Conservation (phyloP, 805 yeast genomes). For the Candida xyloterini region DNA sequence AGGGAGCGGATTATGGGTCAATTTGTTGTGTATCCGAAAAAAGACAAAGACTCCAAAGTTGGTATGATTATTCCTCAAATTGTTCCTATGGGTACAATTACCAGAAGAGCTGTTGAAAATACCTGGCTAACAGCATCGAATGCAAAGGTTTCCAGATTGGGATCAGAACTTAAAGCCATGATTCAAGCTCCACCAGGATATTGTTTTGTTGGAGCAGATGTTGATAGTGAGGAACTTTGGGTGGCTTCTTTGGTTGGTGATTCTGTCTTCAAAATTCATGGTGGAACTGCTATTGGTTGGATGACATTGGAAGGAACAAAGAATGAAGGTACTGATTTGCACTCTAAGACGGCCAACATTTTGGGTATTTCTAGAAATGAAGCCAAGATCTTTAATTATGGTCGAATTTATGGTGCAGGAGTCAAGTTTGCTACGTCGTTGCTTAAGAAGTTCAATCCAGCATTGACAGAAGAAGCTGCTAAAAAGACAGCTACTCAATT, state of each 20-base stretch:
- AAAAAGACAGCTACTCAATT: conserved; percentile 57
- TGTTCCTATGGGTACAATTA: conserved; percentile 93
- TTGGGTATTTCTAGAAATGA: conserved; percentile 86
- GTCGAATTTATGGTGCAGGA: conserved; percentile 98
- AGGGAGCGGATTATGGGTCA: conserved; percentile 82
- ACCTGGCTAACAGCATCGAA: conserved; percentile 98
- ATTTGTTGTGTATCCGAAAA: conserved; percentile 64
- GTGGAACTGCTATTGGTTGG: conserved; percentile 98
- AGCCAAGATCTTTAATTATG: conserved; percentile 94
- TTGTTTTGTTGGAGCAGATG: conserved; percentile 96
- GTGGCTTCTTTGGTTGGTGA: conserved; percentile 95
- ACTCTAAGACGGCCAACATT: conserved; percentile 88
- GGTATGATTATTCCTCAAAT: conserved; percentile 84
- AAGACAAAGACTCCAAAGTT: conserved; percentile 24
- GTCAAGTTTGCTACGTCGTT: conserved; percentile 83
- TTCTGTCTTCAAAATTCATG: conserved; percentile 82
- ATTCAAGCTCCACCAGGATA: conserved; percentile 86
- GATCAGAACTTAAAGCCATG: conserved; percentile 89
- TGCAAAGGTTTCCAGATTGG: conserved; percentile 80
- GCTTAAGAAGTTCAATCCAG: conserved; percentile 78
- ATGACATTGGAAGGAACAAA: conserved; percentile 98
- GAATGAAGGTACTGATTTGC: conserved; percentile 87
- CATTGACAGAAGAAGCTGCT: conserved; percentile 65
- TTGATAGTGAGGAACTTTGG: conserved; percentile 98
- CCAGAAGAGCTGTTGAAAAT: conserved; percentile 93